Evolutionary conservation across 2,329 filamentous ascomycete species (phyloP).

Genomic region (Microthyrium microscopicum): DNA sequence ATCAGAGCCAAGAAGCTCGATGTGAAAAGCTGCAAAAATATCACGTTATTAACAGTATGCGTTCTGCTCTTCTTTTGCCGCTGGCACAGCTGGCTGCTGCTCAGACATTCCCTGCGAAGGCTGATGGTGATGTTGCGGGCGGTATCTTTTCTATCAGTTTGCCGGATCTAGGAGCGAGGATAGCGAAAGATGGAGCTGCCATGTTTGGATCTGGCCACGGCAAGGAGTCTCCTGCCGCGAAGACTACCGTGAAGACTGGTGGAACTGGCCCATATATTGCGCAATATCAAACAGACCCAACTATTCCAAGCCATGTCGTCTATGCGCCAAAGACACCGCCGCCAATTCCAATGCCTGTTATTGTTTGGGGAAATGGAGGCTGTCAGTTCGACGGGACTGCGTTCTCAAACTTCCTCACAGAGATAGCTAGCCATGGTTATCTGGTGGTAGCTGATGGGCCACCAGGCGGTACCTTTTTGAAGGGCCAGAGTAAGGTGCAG

Average conservation of each 20-base stretch:
- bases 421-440: slow-evolving; percentile 13
- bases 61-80: too few relatives aligned
- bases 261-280: background rate
- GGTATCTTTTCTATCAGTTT: slow-evolving; percentile 14
- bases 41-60: too few relatives aligned
- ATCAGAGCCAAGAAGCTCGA: too few relatives aligned
- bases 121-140: slow-evolving; percentile 13
- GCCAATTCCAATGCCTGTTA: slow-evolving; percentile 11
- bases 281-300: background rate
- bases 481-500: slow-evolving; percentile 12
- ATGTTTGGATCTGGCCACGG: background rate
- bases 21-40: too few relatives aligned
- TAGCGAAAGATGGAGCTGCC: background rate
- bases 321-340: background rate
- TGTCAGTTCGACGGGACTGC: slow-evolving; percentile 11
- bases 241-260: background rate
- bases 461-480: slow-evolving; percentile 2
- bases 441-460: slow-evolving; percentile 12
- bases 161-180: slow-evolving; percentile 8
- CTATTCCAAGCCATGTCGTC: background rate
- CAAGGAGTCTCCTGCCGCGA: background rate
- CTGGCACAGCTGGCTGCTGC: background rate
- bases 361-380: slow-evolving; percentile 15
- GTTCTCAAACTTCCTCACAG: slow-evolving; percentile 10
- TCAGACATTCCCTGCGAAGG: slow-evolving; percentile 12